Conservation (phyloP, 1,139 yeast genomes). For the Groenewaldozyma sp. region DNA sequence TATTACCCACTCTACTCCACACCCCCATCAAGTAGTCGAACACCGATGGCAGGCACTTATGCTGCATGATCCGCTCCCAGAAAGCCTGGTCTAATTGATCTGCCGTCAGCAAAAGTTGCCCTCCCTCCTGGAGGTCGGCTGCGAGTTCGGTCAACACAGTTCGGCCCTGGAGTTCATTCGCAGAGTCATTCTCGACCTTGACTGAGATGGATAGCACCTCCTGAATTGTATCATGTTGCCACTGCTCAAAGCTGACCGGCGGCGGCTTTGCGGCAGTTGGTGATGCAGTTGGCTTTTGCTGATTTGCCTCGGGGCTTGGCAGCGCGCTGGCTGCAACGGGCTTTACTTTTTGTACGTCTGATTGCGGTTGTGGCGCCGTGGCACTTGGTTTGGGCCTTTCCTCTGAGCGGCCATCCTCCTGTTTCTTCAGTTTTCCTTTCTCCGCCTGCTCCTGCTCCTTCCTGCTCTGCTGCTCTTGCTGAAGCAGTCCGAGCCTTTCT, state of each 20-base stretch:
- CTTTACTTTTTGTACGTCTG: too few relatives aligned
- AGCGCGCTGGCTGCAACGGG: too few relatives aligned
- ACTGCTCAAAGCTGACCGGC: conserved; percentile 14
- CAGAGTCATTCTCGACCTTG: neutral
- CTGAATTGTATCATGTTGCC: conserved; percentile 17
- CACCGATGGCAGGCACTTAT: conserved; percentile 14
- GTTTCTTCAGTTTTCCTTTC: too few relatives aligned
- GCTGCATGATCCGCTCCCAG: conserved; percentile 23
- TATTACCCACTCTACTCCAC: conserved; percentile 16
- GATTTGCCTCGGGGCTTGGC: too few relatives aligned
- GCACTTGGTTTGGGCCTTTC: too few relatives aligned
- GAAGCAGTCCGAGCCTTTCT: conserved; percentile 14
- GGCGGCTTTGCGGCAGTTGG: too few relatives aligned
- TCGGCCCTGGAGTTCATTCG: neutral
- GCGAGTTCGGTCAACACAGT: neutral
- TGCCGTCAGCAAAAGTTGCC: conserved; percentile 12
- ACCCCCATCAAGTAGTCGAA: conserved; percentile 20
- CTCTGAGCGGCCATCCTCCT: too few relatives aligned
- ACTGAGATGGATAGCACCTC: conserved; percentile 14
- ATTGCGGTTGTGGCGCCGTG: too few relatives aligned
- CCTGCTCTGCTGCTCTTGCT: neutral
- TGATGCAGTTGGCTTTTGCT: conserved; percentile 2
- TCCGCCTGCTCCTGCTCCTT: neutral
- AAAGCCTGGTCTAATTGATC: conserved; percentile 24
- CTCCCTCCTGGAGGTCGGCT: neutral